These are phyloP conservation scores for Cordyceps farinosa DNA, from an alignment of 2,329 filamentous ascomycete species.

Conservation along the genomic window DNA sequence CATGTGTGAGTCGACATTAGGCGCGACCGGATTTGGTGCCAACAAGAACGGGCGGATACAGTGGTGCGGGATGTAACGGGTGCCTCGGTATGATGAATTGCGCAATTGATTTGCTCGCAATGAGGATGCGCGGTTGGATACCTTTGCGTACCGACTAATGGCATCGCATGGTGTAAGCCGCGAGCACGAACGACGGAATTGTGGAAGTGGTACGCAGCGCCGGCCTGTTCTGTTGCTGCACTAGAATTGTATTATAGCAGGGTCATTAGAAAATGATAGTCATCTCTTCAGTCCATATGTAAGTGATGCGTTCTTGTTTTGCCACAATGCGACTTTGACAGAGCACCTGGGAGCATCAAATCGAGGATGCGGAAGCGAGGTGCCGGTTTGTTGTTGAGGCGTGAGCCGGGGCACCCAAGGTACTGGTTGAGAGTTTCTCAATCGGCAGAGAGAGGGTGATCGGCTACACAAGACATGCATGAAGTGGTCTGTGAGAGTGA, in stretches of 20 bases:
- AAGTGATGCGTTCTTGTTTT: not conserved
- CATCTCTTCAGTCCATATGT: not conserved
- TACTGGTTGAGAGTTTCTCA: not conserved
- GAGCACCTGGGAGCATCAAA: not conserved
- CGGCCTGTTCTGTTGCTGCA: not conserved
- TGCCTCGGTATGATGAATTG: not conserved
- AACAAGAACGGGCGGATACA: no score
- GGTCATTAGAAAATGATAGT: not conserved
- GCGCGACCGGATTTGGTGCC: not conserved
- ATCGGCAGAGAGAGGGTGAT: not conserved
- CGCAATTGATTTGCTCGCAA: not conserved
- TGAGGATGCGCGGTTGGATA: not conserved
- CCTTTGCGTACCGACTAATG: not conserved
- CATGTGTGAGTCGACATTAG: not conserved
- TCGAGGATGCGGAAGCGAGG: not conserved
- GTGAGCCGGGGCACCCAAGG: not conserved
- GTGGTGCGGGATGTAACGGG: not conserved
- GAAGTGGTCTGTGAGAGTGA: not conserved
- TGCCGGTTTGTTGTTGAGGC: not conserved
- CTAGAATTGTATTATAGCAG: not conserved
- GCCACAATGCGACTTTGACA: not conserved
- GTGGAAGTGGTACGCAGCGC: not conserved
- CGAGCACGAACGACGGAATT: not conserved
- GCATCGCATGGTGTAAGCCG: slow-evolving; percentile 3
- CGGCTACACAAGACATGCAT: slow-evolving; percentile 14